Conservation (phyloP, 495 filamentous ascomycete genomes). For the Aspergillus bertholletiae region DNA sequence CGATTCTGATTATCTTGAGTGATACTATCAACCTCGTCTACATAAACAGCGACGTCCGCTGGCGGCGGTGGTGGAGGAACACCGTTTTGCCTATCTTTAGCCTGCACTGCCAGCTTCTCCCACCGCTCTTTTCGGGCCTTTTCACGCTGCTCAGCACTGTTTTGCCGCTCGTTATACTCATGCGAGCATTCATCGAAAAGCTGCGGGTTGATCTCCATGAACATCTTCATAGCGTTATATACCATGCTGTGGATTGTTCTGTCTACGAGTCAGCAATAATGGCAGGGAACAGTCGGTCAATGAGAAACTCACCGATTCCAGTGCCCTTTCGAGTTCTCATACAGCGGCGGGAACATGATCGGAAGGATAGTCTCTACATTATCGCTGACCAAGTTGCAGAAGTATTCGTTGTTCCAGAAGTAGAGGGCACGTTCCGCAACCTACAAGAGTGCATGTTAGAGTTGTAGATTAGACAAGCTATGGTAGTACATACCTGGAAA, state of each 20-base stretch:
- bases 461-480: not conserved
- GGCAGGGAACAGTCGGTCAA: not conserved
- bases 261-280: constrained; percentile 11
- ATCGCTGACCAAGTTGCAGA: constrained; percentile 98
- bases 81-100: constrained; percentile 61
- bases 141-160: constrained; percentile 75
- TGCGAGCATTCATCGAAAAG: constrained; percentile 98
- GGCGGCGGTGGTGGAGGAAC: constrained; percentile 32
- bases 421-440: constrained; percentile 96
- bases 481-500: constrained; percentile 67
- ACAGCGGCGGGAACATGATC: constrained; percentile 98
- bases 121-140: constrained; percentile 75
- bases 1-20: constrained; percentile 81
- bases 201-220: constrained; percentile 99
- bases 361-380: constrained; percentile 97
- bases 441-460: constrained; percentile 27
- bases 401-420: constrained; percentile 99
- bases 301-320: constrained; percentile 80
- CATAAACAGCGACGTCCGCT: constrained; percentile 51
- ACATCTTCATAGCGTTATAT: constrained; percentile 99
- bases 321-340: constrained; percentile 98
- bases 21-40: constrained; percentile 69
- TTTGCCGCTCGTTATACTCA: constrained; percentile 96
- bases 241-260: constrained; percentile 99
- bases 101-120: constrained; percentile 78